Base-by-base conservation (phyloP, 2,329 filamentous ascomycete species). In the Alternaria ethzedia region DNA sequence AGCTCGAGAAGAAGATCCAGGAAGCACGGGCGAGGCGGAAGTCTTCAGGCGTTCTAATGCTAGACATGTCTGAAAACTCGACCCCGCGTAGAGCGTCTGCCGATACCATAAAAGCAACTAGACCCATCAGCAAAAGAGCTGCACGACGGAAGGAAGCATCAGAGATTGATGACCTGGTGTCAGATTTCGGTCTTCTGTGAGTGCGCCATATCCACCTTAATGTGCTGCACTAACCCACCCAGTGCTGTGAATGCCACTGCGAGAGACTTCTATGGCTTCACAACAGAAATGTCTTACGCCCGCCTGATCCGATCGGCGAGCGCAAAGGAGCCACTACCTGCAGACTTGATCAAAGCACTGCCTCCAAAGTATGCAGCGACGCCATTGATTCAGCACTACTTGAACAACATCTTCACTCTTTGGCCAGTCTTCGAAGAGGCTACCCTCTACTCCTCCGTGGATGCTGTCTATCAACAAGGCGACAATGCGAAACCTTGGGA, bases 171-270 rank as follows among this genome's bases (percentile, higher is more conserved):
- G 91, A 96, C 57, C 84, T 98, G 3, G 92, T 97, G 21, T 96
- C 94, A 1, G 94, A 97, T 75, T 97, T 98, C 84, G 94, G 94
- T 57, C 95, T 93, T 74, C 82, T 97, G 89, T 96, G 78, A 80
- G 90, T 81, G 52, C 55, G 10, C 12, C 23, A 17, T 2, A 20
- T 26, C 11, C 6, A 49, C 20, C 8, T 5, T 28, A 5, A 17
- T 36, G 13, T 47, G 7, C 25, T 17, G 2, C 47, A 25, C 70
- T 71, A 28, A 73, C 69, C 59, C 10, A 23, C 5, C 9, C 56
- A 96, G 93, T 59, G 93, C 95, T 6, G 93, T 99, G 75, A 97
- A 97, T 82, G 94, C 96, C 26, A 97, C 94, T 0, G 95, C 94
- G 2, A 88, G 94, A 75, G 96, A 98, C 79, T 97, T 97, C 75